A percentile compares a stretch with the other conserved stretches of the same genome.
Evolutionary conservation across 225 moss, liverwort and hornwort genomes (phyloP).

Genomic region (Ulota crispa): DNA sequence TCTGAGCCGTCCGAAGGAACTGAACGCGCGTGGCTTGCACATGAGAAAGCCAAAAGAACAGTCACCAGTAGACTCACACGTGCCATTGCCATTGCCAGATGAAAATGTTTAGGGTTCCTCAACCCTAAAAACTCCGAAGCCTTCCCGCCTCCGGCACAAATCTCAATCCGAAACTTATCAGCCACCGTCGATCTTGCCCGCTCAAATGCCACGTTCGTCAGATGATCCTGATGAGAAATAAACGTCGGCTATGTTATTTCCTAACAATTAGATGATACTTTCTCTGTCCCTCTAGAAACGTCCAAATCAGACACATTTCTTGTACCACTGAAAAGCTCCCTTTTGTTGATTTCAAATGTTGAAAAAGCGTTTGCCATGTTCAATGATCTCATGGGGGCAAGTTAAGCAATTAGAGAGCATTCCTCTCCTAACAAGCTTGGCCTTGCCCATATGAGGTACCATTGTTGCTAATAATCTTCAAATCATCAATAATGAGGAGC

Average conservation of each 20-base stretch:
- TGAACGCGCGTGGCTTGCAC: constrained; percentile 29
- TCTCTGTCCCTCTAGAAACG: too few species aligned
- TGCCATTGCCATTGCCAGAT: constrained; percentile 14
- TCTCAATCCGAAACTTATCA: constrained; percentile 14
- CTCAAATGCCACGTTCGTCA: not conserved
- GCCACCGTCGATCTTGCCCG: not conserved
- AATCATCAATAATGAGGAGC: too few species aligned
- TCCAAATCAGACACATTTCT: too few species aligned
- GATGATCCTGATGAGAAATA: constrained; percentile 25
- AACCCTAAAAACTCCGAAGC: not conserved
- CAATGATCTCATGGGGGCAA: too few species aligned
- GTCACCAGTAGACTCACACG: constrained; percentile 5
- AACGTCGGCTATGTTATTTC: not conserved
- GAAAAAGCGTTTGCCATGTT: too few species aligned
- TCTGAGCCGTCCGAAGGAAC: constrained; percentile 35
- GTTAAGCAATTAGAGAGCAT: too few species aligned
- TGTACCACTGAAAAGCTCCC: too few species aligned
- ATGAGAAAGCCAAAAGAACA: constrained; percentile 31
- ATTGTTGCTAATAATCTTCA: too few species aligned
- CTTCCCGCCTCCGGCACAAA: not conserved
- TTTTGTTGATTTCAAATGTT: too few species aligned
- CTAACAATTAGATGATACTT: constrained; percentile 5
- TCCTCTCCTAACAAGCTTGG: too few species aligned
- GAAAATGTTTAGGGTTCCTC: not conserved
- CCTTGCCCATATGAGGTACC: too few species aligned